Conservation (phyloP, 495 filamentous ascomycete genomes). For the Penicillium bialowiezense region DNA sequence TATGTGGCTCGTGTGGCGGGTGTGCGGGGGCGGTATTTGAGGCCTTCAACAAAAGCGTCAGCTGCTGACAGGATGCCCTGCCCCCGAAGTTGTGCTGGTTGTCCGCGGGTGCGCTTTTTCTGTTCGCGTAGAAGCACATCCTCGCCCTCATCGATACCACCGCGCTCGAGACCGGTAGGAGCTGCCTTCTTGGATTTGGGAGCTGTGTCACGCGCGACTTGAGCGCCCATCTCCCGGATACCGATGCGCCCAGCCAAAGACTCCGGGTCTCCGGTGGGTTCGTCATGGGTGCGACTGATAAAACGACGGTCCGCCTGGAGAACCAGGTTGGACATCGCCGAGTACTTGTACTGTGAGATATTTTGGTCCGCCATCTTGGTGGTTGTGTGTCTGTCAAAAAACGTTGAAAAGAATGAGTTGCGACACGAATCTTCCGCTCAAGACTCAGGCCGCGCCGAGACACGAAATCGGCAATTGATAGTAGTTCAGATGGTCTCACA, state of each 20-base stretch:
- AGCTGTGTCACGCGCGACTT: conserved; percentile 72
- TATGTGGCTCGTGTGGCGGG: conserved; percentile 92
- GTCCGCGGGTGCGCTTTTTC: conserved; percentile 77
- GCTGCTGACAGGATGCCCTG: conserved; percentile 80
- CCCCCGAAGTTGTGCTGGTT: conserved; percentile 67
- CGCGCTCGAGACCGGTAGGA: conserved; percentile 68
- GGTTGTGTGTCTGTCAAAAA: conserved; percentile 10
- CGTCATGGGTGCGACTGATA: conserved; percentile 85
- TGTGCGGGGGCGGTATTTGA: conserved; percentile 85
- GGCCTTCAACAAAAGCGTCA: conserved; percentile 82
- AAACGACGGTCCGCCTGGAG: conserved; percentile 98
- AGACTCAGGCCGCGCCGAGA: conserved; percentile 20
- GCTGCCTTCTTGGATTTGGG: conserved; percentile 73
- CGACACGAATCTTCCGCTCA: conserved; percentile 34
- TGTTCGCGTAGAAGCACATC: conserved; percentile 85
- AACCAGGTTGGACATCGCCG: conserved; percentile 99
- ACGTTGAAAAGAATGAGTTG: conserved; percentile 22
- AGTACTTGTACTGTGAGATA: conserved; percentile 98
- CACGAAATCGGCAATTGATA: conserved; percentile 19
- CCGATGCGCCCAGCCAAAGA: conserved; percentile 91
- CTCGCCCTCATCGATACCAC: conserved; percentile 76
- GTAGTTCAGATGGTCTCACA: conserved; percentile 33
- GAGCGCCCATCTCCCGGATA: conserved; percentile 89
- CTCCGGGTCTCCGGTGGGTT: conserved; percentile 95
- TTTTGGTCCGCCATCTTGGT: conserved; percentile 84